Evolutionary conservation across 1,284 basidiomycete genomes (phyloP).

Genomic region (Marasmius oreades): DNA sequence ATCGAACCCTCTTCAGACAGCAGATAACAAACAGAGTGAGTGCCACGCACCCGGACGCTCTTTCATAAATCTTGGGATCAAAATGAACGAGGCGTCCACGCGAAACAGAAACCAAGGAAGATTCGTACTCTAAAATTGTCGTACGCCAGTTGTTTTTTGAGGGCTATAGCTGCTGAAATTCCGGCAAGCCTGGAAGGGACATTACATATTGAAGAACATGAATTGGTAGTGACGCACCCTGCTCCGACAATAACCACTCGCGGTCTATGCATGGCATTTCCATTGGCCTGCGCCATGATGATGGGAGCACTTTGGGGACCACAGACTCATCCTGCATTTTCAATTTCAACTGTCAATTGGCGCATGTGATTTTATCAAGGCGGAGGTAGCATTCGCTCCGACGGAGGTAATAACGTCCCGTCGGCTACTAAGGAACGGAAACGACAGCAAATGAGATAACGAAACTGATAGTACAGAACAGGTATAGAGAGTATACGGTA

Average conservation of each 20-base stretch:
- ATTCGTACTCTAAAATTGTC: conserved; percentile 46
- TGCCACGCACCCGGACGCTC: conserved; percentile 24
- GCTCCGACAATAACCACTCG: conserved; percentile 47
- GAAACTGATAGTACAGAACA: background rate
- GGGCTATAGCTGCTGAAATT: conserved; percentile 43
- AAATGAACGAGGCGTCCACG: background rate
- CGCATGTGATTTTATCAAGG: too few relatives aligned
- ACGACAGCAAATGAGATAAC: background rate
- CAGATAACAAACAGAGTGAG: too few relatives aligned
- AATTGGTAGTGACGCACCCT: conserved; percentile 36
- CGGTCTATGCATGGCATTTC: conserved; percentile 14
- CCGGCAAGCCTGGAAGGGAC: conserved; percentile 31
- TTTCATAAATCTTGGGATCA: conserved; percentile 44
- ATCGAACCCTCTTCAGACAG: too few relatives aligned
- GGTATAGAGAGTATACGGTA: background rate
- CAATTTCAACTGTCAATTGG: too few relatives aligned
- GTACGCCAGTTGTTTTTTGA: conserved; percentile 40
- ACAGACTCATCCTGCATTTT: too few relatives aligned
- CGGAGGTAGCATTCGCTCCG: too few relatives aligned
- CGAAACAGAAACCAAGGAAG: conserved; percentile 2
- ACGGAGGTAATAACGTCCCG: too few relatives aligned
- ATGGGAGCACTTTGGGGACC: background rate
- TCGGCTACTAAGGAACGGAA: too few relatives aligned
- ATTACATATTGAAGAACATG: background rate
- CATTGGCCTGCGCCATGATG: conserved; percentile 1